phyloP scores from a whole-genome alignment of 768 basidiomycete genomes.

The Lentinula sp. region DNA sequence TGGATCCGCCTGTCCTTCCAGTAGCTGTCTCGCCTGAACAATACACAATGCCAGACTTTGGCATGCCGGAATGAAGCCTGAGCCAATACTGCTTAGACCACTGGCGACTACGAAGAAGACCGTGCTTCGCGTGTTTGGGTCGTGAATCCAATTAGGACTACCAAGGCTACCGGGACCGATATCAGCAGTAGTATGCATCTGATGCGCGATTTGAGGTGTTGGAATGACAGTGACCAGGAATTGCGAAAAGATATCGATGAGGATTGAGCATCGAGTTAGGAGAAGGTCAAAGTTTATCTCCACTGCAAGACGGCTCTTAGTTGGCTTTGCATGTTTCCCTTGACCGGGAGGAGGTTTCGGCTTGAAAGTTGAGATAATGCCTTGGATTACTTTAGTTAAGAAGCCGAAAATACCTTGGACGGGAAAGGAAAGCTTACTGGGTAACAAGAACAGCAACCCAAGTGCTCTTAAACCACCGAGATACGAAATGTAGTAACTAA shows the following conservation, averaged over 20 bases:
- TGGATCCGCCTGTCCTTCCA: slow-evolving; percentile 16
- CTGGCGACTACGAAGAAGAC: slow-evolving; percentile 57
- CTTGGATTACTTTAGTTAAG: slow-evolving; percentile 23
- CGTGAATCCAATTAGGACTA: background rate
- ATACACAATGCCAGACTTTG: slow-evolving; percentile 72
- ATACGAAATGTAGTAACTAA: slow-evolving; percentile 74
- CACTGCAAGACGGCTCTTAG: slow-evolving; percentile 46
- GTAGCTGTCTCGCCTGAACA: slow-evolving; percentile 35
- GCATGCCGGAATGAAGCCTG: slow-evolving; percentile 61
- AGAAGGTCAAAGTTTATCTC: slow-evolving; percentile 70
- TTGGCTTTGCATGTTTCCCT: slow-evolving; percentile 34
- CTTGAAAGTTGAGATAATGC: slow-evolving; percentile 59
- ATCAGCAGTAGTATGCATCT: background rate
- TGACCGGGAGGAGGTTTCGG: slow-evolving; percentile 16
- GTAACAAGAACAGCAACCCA: slow-evolving; percentile 46
- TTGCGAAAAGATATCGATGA: slow-evolving; percentile 64
- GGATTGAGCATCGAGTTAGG: slow-evolving; percentile 53
- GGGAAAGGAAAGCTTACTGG: slow-evolving; percentile 22
- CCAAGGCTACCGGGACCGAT: background rate
- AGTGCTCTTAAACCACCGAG: slow-evolving; percentile 57
- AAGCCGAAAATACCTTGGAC: background rate
- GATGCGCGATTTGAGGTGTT: slow-evolving; percentile 31
- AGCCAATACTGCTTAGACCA: slow-evolving; percentile 55
- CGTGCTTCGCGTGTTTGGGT: slow-evolving; percentile 23
- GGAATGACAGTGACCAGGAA: slow-evolving; percentile 50